Evolutionary conservation across 192 early-diverging fungal species (phyloP).

Genomic region (Gamsiella multidivaricata): DNA sequence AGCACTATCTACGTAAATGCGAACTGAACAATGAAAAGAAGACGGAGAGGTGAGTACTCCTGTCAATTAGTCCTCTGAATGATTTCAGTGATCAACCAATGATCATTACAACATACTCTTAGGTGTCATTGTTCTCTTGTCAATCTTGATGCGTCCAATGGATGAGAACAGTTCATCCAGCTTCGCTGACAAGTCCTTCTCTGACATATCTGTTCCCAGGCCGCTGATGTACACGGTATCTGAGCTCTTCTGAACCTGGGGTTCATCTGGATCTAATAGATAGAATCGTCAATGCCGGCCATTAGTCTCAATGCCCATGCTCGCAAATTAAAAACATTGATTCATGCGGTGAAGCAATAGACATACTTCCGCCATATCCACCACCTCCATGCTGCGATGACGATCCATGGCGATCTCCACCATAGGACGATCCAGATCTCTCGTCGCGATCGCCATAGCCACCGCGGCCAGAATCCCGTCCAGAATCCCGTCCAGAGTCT

Average conservation of each 20-base stretch:
- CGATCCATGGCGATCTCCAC: constrained; percentile 47
- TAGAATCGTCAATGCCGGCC: neutral
- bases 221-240: constrained; percentile 81
- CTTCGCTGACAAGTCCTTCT: constrained; percentile 55
- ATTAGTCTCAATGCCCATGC: neutral
- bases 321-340: neutral
- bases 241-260: constrained; percentile 56
- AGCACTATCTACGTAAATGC: constrained; percentile 75
- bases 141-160: constrained; percentile 78
- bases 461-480: constrained; percentile 17
- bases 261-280: constrained; percentile 35
- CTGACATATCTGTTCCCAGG: constrained; percentile 69
- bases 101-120: constrained; percentile 61
- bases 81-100: neutral
- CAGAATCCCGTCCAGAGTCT: constrained; percentile 19
- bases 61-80: neutral
- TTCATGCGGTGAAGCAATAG: neutral
- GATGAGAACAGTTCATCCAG: constrained; percentile 72
- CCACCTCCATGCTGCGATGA: constrained; percentile 7
- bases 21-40: constrained; percentile 57
- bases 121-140: constrained; percentile 68
- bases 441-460: constrained; percentile 32
- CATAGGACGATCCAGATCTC: constrained; percentile 6
- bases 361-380: constrained; percentile 24
- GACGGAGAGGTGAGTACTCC: neutral